Base-by-base conservation (phyloP, 768 basidiomycete species). In the Mycena sanguinolenta region DNA sequence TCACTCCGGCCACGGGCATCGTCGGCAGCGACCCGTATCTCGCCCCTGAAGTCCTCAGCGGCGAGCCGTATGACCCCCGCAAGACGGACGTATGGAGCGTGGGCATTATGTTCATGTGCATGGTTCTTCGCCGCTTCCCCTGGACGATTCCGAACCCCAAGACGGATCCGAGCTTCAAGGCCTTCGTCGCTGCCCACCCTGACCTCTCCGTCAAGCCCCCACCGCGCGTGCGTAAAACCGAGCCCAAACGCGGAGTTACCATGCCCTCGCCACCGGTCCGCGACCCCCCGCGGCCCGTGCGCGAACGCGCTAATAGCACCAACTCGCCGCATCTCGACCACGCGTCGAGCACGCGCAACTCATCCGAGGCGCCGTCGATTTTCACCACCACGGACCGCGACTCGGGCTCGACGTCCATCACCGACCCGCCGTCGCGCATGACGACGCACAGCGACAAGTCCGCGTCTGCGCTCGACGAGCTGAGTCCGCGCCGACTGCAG, bases 71-170 rank as follows among this genome's bases (percentile, higher is more conserved):
- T 81, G 98, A 99, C 80, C 97, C 98, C 16, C 88, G 97, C 77
- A 95, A 98, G 84, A 95, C 97, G 17, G 98, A 99, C 80, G 98
- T 99, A 28, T 99, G 98, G 98, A 94, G 93, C 75, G 91, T 97
- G 42, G 98, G 95, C 63, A 95, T 99, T 80, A 99, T 99, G 77
- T 98, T 99, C 85, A 90, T 99, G 86, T 99, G 98, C 85, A 99
- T 99, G 98, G 86, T 98, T 73, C 89, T 99, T 38, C 89, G 97
- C 62, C 89, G 98, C 60, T 99, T 99, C 86, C 98, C 98, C 6
- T 99, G 98, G 98, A 99, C 96, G 81, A 93, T 99, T 65, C 97
- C 98, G 14, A 98, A 99, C 78, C 86, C 91, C 76, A 97, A 97
- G 87, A 90, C 91, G 21, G 98, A 99, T 79, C 89, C 93, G 65